phyloP scores from a whole-genome alignment of 495 filamentous ascomycete genomes.

The Lentithecium fluviatile region DNA sequence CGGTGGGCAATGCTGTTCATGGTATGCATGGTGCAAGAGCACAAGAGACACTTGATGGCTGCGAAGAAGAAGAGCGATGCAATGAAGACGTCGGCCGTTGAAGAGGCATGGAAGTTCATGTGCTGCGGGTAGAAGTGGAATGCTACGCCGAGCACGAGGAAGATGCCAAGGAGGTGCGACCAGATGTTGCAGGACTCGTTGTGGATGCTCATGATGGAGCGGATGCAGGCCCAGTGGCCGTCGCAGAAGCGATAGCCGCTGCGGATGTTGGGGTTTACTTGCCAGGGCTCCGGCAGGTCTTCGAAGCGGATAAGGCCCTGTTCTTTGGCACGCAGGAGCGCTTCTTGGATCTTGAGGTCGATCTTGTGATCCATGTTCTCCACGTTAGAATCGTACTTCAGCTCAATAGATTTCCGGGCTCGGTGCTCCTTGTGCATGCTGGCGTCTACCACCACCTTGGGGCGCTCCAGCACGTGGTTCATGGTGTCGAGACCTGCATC shows the following conservation, averaged over 20 bases:
- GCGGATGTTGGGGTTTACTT: conserved; percentile 89
- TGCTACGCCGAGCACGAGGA: conserved; percentile 83
- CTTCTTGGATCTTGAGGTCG: conserved; percentile 60
- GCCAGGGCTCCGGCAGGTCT: conserved; percentile 88
- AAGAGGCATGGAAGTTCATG: conserved; percentile 80
- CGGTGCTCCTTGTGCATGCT: conserved; percentile 75
- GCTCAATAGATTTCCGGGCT: conserved; percentile 50
- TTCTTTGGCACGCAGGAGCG: conserved; percentile 74
- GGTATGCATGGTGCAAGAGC: conserved; percentile 95
- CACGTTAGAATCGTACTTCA: conserved; percentile 57
- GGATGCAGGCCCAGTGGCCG: conserved; percentile 80
- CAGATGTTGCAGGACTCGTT: conserved; percentile 99
- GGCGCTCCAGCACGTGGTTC: conserved; percentile 70
- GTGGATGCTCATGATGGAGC: conserved; percentile 75
- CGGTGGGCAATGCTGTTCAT: conserved; percentile 95
- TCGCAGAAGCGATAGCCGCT: conserved; percentile 90
- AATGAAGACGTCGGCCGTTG: conserved; percentile 81
- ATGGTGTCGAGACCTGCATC: conserved; percentile 49
- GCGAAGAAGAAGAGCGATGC: conserved; percentile 96
- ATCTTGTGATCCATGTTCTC: conserved; percentile 82
- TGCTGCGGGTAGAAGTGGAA: conserved; percentile 95
- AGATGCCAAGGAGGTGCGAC: conserved; percentile 84
- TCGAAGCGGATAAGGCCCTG: conserved; percentile 82
- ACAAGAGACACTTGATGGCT: conserved; percentile 91
- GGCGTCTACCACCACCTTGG: conserved; percentile 79